A percentile compares a stretch with the other conserved stretches of the same genome.
phyloP scores from a whole-genome alignment of 768 basidiomycete species.

The Rhodotorula sphaerocarpa region DNA sequence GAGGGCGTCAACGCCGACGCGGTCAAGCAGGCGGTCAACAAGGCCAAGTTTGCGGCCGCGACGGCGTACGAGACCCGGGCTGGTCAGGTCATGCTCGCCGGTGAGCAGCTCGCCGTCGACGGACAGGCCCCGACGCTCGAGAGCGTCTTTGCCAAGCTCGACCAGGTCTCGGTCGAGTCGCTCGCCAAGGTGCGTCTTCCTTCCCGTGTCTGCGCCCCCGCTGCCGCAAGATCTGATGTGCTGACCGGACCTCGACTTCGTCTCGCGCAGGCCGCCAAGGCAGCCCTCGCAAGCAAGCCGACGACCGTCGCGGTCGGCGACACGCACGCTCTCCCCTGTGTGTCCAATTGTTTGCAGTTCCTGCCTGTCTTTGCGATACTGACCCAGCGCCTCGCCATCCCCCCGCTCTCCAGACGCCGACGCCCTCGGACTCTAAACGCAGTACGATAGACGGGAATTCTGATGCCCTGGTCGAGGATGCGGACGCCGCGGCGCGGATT shows the following conservation, averaged over 20 bases:
- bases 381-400: no score
- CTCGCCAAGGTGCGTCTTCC: slow-evolving; percentile 59
- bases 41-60: slow-evolving; percentile 79
- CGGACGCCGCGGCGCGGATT: no score
- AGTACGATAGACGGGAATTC: not conserved
- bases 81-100: slow-evolving; percentile 56
- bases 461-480: no score
- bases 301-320: slow-evolving; percentile 84
- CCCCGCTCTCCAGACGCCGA: slow-evolving; percentile 27
- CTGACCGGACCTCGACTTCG: not conserved
- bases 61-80: slow-evolving; percentile 60
- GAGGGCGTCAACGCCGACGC: slow-evolving; percentile 54
- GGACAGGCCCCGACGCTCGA: slow-evolving; percentile 52
- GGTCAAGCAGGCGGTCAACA: slow-evolving; percentile 69
- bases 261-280: slow-evolving; percentile 53
- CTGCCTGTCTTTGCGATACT: rapidly evolving
- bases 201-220: not conserved
- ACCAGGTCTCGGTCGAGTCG: slow-evolving; percentile 58
- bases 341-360: no score
- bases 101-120: slow-evolving; percentile 52
- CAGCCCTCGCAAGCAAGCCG: slow-evolving; percentile 66
- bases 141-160: slow-evolving; percentile 58
- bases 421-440: slow-evolving; percentile 34
- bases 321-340: slow-evolving; percentile 57
- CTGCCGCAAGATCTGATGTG: not conserved